Evolutionary conservation across 2,329 filamentous ascomycete species (phyloP).

Genomic region (Colletotrichum sp.): DNA sequence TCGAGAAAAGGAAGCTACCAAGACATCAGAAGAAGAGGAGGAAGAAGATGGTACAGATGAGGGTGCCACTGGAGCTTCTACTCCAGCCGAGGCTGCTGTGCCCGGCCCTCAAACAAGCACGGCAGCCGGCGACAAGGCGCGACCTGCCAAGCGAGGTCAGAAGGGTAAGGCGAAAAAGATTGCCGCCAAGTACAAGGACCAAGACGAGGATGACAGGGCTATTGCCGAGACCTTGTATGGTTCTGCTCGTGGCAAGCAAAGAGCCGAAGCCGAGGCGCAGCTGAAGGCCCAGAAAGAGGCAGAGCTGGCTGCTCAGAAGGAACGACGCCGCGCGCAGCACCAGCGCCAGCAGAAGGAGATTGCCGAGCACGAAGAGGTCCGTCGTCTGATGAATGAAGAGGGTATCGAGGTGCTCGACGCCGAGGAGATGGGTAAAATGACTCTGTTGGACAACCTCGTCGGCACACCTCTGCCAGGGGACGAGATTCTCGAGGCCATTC

Average conservation of each 20-base stretch:
- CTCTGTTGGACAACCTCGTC: constrained; percentile 72
- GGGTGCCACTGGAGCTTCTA: constrained; percentile 2
- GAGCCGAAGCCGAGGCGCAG: constrained; percentile 70
- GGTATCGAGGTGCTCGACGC: constrained; percentile 66
- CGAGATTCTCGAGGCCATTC: constrained; percentile 73
- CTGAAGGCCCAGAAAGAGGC: constrained; percentile 74
- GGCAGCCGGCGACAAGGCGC: constrained; percentile 48
- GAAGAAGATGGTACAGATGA: constrained; percentile 24
- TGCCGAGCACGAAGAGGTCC: constrained; percentile 76
- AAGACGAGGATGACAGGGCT: constrained; percentile 91
- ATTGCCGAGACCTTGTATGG: constrained; percentile 89
- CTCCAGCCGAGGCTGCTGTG: constrained; percentile 1
- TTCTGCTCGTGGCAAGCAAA: constrained; percentile 69
- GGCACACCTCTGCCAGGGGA: constrained; percentile 82
- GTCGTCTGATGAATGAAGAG: constrained; percentile 64
- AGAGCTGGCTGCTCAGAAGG: constrained; percentile 72
- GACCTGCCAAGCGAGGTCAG: constrained; percentile 72
- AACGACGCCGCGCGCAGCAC: constrained; percentile 81
- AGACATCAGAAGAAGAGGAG: constrained; percentile 9
- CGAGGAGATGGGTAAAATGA: constrained; percentile 58
- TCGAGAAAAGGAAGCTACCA: neutral
- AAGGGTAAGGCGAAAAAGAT: constrained; percentile 85
- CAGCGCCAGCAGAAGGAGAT: constrained; percentile 77
- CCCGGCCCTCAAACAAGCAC: constrained; percentile 20
- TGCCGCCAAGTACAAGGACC: constrained; percentile 87